These are phyloP conservation scores for Kazachstania africana DNA, from an alignment of 805 yeast genomes.

Conservation along the genomic window DNA sequence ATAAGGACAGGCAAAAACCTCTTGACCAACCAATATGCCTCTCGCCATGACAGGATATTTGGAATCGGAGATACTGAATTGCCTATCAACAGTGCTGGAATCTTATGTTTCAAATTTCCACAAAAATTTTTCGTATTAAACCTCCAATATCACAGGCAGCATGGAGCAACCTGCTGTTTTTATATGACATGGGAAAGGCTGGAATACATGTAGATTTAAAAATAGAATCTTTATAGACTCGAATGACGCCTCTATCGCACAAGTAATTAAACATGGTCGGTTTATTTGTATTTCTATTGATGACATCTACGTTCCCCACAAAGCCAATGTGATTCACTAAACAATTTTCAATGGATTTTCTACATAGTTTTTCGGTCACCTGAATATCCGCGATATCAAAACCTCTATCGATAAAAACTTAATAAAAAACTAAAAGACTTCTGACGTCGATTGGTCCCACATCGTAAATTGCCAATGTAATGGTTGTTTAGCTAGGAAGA, in stretches of 20 bases:
- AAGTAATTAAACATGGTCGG: background rate
- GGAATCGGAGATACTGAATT: background rate
- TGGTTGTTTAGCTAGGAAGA: constrained; percentile 4
- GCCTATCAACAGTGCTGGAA: background rate
- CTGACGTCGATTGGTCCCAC: constrained; percentile 11
- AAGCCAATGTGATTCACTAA: background rate
- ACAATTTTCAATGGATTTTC: background rate
- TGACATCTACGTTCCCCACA: background rate
- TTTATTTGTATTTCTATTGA: background rate
- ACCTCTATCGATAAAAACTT: background rate
- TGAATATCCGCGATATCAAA: constrained; percentile 1
- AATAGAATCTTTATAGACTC: background rate
- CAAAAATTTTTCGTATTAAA: too few relatives aligned
- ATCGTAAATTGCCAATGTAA: constrained; percentile 27
- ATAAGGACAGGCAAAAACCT: too few relatives aligned
- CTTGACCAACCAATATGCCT: too few relatives aligned
- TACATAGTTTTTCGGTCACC: constrained; percentile 1
- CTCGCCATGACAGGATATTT: background rate
- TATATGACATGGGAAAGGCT: background rate
- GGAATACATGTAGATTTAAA: background rate
- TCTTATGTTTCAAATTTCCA: background rate
- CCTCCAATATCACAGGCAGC: background rate
- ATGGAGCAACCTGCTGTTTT: background rate
- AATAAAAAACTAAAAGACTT: background rate
- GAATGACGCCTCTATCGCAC: background rate